phyloP scores from a whole-genome alignment of 768 basidiomycete genomes.

The Cystobasidium ongulense region DNA sequence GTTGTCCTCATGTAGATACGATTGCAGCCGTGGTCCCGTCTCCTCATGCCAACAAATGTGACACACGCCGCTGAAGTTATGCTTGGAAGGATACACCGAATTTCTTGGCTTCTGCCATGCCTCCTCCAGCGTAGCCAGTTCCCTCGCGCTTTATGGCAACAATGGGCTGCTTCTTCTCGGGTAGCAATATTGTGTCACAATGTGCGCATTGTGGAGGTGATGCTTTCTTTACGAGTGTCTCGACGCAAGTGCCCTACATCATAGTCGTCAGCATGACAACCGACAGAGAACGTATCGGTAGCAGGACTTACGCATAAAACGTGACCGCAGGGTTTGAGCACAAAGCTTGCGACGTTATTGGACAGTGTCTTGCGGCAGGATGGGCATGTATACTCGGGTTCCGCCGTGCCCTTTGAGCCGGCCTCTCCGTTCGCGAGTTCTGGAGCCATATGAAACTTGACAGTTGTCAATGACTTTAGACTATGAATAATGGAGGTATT shows the following conservation, averaged over 20 bases:
- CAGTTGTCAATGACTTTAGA: constrained; percentile 69
- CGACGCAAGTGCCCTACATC: constrained; percentile 63
- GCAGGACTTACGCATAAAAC: constrained; percentile 58
- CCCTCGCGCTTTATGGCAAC: constrained; percentile 77
- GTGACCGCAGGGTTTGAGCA: constrained; percentile 79
- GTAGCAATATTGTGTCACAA: constrained; percentile 62
- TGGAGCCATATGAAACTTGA: constrained; percentile 57
- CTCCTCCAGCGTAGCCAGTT: constrained; percentile 91
- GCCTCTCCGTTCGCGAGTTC: constrained; percentile 27
- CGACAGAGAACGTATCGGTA: not conserved
- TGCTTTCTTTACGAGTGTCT: constrained; percentile 68
- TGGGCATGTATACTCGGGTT: constrained; percentile 60
- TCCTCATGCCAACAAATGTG: not conserved
- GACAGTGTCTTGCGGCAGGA: constrained; percentile 78
- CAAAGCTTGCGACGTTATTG: constrained; percentile 65
- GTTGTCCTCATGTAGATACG: too few relatives aligned
- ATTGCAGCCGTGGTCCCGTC: too few relatives aligned
- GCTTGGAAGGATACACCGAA: constrained; percentile 71
- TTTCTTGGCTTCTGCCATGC: constrained; percentile 76
- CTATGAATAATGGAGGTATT: constrained; percentile 47
- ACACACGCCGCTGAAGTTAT: not conserved
- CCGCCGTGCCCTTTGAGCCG: not conserved
- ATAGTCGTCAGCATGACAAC: not conserved
- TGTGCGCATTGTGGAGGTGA: constrained; percentile 67
- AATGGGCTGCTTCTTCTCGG: constrained; percentile 51